Evolutionary conservation across 805 yeast species (phyloP), one percentile per base, ranked within the genome.

Genomic region (Metschnikowia matae): DNA sequence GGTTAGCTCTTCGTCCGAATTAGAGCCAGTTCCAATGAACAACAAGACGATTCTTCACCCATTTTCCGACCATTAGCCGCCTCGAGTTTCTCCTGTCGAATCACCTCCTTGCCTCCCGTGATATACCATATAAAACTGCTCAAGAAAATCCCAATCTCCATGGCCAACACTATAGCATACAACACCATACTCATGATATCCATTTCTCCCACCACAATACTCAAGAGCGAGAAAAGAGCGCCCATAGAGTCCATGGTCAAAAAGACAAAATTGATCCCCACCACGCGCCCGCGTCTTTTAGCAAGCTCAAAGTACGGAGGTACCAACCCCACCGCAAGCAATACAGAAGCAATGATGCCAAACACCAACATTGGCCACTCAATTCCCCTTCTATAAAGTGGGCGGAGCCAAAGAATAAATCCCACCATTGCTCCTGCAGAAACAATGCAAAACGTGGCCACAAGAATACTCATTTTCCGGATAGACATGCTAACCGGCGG

Each of bases 271-370:
- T 90, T 90, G 61, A 92, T 85, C 0, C 98, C 98, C 3, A 90
- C 82, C 2, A 92, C 97, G 34, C 86, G 70, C 1, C 97, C 97
- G 46, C 80, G 66, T 55, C 96, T 75, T 61, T 89, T 87, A 32
- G 82, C 78, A 23, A 92, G 69, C 64, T 92, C 97, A 58, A 82
- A 83, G 64, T 91, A 92, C 4, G 97, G 97, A 0, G 97, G 97
- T 0, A 92, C 55, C 34, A 92, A 73, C 0, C 98, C 98, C 2
- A 78, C 62, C 0, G 87, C 94, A 7, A 92, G 70, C 17, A 88
- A 63, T 0, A 91, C 73, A 1, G 94, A 81, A 0, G 97, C 96
- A 15, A 89, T 54, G 29, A 88, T 79, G 13, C 97, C 97, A 58
- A 90, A 79, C 31, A 91, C 75, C 33, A 89, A 66, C 58, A 83